Base-by-base conservation (phyloP, 768 basidiomycete genomes). In the Neoboletus subvelutipes region DNA sequence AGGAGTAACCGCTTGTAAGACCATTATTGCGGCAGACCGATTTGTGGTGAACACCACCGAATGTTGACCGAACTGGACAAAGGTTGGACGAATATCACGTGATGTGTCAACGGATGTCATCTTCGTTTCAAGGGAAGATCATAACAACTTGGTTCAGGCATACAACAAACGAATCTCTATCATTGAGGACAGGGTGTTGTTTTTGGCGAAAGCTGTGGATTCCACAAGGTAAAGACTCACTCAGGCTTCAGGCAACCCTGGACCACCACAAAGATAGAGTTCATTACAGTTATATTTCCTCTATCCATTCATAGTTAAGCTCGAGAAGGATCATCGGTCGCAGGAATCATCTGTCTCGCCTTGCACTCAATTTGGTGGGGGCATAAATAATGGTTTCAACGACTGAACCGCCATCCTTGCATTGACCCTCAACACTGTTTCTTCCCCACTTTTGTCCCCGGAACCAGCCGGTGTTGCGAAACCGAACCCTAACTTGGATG, bases 401-500 rank as follows among this genome's bases (percentile, higher is more conserved):
- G 70, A 66, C 37, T 58, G 66, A 46, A 72, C 48, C 0, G 60
- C 71, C 65, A 57, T 60, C 48, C 67, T 70, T 15, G 66, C 70
- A 45, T 54, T 64, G 12, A 26, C 43, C 49, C 70, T 67, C 52
- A 75, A 62, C 50, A 59, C 58, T 18, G 60, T 71, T 17, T 66
- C 68, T 40, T 50, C 63, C 10, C 28, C 55, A 26, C 15, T 52
- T 28, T 41, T 54, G n/a, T 56, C 64, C 24, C 33, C 55, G 3
- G 57, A 50, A 20, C 50, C 26, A 36, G 17, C n/a, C 4, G 52
- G 59, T 20, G 68, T 59, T 3, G 64, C 63, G 42, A 77, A 77
- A 3, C 59, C 76, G 66, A 81, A 57, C 3, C 81, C 81, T 4
- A 81, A 69, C 45, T 75, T 75, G 45, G 74, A 75, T 10, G 85